Evolutionary conservation across 2,329 filamentous ascomycete species (phyloP).

Genomic region (Chaetoscypha palmicola): DNA sequence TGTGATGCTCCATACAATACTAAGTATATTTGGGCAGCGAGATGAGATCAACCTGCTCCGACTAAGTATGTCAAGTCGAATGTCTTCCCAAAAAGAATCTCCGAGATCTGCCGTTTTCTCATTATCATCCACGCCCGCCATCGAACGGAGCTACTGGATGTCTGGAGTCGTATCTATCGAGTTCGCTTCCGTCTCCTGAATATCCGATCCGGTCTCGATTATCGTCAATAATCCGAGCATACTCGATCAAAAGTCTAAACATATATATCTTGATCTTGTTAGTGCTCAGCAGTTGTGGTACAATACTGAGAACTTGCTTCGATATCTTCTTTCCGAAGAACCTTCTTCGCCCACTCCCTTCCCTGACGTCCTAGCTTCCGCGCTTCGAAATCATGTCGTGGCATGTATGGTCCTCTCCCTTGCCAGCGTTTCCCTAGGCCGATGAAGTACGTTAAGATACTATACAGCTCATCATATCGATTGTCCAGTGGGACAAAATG

Average conservation of each 20-base stretch:
- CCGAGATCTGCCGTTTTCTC: too few relatives aligned
- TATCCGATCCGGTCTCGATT: slow-evolving; percentile 32
- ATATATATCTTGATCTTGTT: slow-evolving; percentile 45
- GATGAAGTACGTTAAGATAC: slow-evolving; percentile 67
- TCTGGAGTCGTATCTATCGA: slow-evolving; percentile 27
- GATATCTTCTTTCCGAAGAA: slow-evolving; percentile 64
- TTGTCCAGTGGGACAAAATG: slow-evolving; percentile 79
- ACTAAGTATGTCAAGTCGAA: too few relatives aligned
- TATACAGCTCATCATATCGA: slow-evolving; percentile 64
- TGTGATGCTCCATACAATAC: too few relatives aligned
- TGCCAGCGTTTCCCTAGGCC: slow-evolving; percentile 46
- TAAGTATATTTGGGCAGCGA: too few relatives aligned
- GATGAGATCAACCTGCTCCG: too few relatives aligned
- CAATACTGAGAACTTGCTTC: slow-evolving; percentile 64
- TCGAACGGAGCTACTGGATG: slow-evolving; percentile 14
- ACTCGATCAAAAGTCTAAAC: slow-evolving; percentile 64
- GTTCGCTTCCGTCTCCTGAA: slow-evolving; percentile 29
- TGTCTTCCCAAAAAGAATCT: background rate
- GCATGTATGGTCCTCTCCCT: slow-evolving; percentile 29
- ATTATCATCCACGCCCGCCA: background rate
- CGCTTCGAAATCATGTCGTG: slow-evolving; percentile 46
- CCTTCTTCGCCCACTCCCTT: slow-evolving; percentile 36
- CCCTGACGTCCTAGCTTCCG: slow-evolving; percentile 51
- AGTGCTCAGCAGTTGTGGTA: too few relatives aligned
- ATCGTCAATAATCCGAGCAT: slow-evolving; percentile 35